Conservation (phyloP, 2,329 filamentous ascomycete genomes). For the Diatrype stigma region DNA sequence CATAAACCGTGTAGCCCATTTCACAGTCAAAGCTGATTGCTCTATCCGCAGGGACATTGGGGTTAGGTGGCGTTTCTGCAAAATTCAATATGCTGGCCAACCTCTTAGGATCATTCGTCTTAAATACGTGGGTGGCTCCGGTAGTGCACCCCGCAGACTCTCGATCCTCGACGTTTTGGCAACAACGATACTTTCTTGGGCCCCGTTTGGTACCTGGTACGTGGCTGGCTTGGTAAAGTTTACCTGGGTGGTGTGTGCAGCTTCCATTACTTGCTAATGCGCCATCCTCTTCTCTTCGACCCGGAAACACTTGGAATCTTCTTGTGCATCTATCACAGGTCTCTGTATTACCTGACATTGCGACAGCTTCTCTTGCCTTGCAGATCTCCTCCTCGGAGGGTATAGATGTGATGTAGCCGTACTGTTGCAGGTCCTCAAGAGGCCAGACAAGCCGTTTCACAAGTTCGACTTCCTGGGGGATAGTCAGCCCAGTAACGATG, state of each 20-base stretch:
- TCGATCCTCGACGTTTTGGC: conserved; percentile 66
- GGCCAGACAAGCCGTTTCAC: conserved; percentile 61
- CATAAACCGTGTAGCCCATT: conserved; percentile 90
- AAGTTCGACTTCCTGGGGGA: conserved; percentile 63
- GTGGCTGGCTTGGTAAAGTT: conserved; percentile 55
- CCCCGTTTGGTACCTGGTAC: conserved; percentile 53
- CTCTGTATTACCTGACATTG: conserved; percentile 73
- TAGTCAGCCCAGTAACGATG: conserved; percentile 66
- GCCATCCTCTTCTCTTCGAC: conserved; percentile 71
- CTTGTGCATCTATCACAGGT: conserved; percentile 80
- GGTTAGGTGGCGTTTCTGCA: conserved; percentile 67
- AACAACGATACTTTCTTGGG: conserved; percentile 71
- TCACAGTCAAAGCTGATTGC: conserved; percentile 92
- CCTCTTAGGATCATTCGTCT: conserved; percentile 69
- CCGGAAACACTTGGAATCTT: conserved; percentile 89
- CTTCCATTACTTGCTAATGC: conserved; percentile 70
- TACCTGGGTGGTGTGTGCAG: conserved; percentile 80
- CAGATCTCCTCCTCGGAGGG: conserved; percentile 65
- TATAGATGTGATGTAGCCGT: conserved; percentile 70
- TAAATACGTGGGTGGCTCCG: conserved; percentile 78
- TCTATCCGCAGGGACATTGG: conserved; percentile 42
- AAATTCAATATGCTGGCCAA: conserved; percentile 79
- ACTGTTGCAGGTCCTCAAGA: conserved; percentile 56
- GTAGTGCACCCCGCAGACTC: conserved; percentile 65
- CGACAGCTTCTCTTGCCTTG: conserved; percentile 60